These are phyloP conservation scores for Monilinia fructicola DNA, from an alignment of 2,329 filamentous ascomycete species.

Conservation along the genomic window DNA sequence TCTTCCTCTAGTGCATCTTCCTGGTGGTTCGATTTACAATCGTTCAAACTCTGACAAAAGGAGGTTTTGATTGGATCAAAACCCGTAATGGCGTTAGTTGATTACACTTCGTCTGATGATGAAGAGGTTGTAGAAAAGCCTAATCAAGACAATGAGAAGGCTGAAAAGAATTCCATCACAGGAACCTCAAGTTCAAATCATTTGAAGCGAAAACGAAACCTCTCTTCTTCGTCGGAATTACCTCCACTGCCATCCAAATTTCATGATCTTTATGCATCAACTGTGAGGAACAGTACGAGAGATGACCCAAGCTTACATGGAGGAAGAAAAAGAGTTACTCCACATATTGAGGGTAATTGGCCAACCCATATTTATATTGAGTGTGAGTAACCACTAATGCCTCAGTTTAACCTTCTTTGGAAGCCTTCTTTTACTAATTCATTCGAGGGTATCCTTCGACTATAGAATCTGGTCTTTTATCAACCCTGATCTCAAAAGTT, in stretches of 20 bases:
- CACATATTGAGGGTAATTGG: slow-evolving; percentile 89
- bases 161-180: background rate
- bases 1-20: background rate
- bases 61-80: background rate
- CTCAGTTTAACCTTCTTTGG: slow-evolving; percentile 6
- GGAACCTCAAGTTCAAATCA: background rate
- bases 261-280: slow-evolving; percentile 85
- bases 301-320: slow-evolving; percentile 86
- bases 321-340: slow-evolving; percentile 76
- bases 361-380: slow-evolving; percentile 90
- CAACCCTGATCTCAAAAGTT: slow-evolving; percentile 45
- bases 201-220: slow-evolving; percentile 41
- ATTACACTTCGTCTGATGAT: slow-evolving; percentile 59
- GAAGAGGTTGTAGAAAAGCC: slow-evolving; percentile 34
- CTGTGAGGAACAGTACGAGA: slow-evolving; percentile 69
- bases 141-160: background rate
- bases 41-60: background rate
- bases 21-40: background rate
- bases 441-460: slow-evolving; percentile 54
- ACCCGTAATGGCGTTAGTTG: slow-evolving; percentile 59
- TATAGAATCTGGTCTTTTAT: slow-evolving; percentile 50
- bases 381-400: slow-evolving; percentile 57
- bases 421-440: slow-evolving; percentile 31
- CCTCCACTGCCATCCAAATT: slow-evolving; percentile 79
- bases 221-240: slow-evolving; percentile 41